Percentiles rank a stretch among this genome's conserved stretches.
phyloP scores from a whole-genome alignment of 306 rosid species.

The Rosa lucieae region DNA sequence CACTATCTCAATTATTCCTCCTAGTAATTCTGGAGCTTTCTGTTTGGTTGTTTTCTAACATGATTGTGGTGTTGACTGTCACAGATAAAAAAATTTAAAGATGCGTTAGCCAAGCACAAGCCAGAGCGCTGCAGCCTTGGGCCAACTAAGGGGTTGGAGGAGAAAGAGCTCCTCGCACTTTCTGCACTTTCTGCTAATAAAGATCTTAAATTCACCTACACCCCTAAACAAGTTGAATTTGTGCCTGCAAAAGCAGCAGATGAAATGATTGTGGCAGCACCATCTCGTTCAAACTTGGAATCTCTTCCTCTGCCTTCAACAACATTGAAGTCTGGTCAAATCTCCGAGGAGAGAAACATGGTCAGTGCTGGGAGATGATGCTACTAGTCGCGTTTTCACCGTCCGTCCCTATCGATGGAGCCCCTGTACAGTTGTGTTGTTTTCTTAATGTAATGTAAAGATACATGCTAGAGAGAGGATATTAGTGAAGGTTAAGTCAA shows the following conservation, averaged over 20 bases:
- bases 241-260: conserved; percentile 19
- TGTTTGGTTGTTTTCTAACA: background rate
- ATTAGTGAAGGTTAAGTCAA: conserved; percentile 27
- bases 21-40: background rate
- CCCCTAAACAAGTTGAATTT: conserved; percentile 51
- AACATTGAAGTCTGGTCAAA: conserved; percentile 30
- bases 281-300: conserved; percentile 25
- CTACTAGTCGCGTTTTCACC: conserved; percentile 10
- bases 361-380: conserved; percentile 50
- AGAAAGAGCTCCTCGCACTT: conserved; percentile 83
- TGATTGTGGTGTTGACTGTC: conserved; percentile 6
- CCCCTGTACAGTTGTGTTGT: conserved; percentile 42
- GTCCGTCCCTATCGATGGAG: background rate
- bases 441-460: conserved; percentile 15
- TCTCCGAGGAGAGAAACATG: conserved; percentile 38
- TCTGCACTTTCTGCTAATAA: conserved; percentile 75
- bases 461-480: conserved; percentile 6
- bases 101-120: conserved; percentile 84
- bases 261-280: conserved; percentile 21
- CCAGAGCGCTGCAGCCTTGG: conserved; percentile 83
- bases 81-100: conserved; percentile 90
- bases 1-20: background rate
- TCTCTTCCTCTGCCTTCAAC: conserved; percentile 31
- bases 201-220: conserved; percentile 65
- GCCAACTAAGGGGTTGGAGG: conserved; percentile 85